Percentiles rank a stretch among this genome's conserved stretches.
phyloP scores from a whole-genome alignment of 257 asterid species.

The Solanum sejunctum region DNA sequence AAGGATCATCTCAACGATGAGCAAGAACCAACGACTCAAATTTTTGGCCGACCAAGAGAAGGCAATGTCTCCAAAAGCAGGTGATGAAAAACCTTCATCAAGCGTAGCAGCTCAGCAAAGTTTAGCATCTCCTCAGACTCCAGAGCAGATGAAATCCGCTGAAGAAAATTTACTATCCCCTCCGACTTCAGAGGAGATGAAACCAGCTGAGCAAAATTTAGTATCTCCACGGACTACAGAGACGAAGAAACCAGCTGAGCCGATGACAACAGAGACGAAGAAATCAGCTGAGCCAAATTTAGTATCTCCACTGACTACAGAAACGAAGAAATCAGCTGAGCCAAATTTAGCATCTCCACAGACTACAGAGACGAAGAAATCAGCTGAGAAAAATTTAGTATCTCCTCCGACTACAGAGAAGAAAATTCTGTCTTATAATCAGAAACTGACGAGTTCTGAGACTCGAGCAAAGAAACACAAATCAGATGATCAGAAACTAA shows the following conservation, averaged over 20 bases:
- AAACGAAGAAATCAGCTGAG: neutral
- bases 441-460: neutral
- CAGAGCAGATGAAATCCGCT: neutral
- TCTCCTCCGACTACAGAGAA: neutral
- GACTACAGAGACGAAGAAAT: neutral
- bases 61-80: conserved; percentile 8
- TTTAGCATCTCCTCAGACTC: neutral
- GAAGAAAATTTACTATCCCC: conserved; percentile 6
- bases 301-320: neutral
- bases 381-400: neutral
- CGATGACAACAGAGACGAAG: neutral
- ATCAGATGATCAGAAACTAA: neutral
- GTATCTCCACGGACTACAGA: neutral
- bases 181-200: neutral
- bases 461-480: neutral
- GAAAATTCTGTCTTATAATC: conserved; percentile 2
- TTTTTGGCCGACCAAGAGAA: conserved; percentile 11
- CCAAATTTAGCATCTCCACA: neutral
- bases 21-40: conserved; percentile 3
- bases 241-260: neutral
- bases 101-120: conserved; percentile 2
- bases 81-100: conserved; percentile 16
- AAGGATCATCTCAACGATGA: neutral
- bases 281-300: conserved; percentile 2
- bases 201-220: conserved; percentile 2